These are phyloP conservation scores for Guillardia theta DNA, from an alignment of 78 protist species.

Conservation along the genomic window DNA sequence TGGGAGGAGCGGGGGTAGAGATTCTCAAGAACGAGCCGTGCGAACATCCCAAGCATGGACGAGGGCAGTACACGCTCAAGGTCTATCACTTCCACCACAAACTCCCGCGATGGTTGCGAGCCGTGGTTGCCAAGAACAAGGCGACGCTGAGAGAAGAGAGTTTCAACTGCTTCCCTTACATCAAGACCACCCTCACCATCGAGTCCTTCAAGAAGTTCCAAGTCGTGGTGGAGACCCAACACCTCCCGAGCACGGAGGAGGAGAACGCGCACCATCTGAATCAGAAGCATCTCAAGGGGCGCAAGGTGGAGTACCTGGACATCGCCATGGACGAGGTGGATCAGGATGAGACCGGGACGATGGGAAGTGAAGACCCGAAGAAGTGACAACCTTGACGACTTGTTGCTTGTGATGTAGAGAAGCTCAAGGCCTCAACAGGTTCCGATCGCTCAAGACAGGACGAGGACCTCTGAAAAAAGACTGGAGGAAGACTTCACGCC, in stretches of 20 bases:
- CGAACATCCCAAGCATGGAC: not conserved
- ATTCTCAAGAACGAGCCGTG: not conserved
- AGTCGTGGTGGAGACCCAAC: not conserved
- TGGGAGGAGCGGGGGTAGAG: not conserved
- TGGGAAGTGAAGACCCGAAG: not conserved
- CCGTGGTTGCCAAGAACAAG: not conserved
- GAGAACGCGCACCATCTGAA: not conserved
- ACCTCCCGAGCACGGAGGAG: not conserved
- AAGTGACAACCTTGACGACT: no score
- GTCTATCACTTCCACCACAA: not conserved
- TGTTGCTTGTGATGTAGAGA: not conserved
- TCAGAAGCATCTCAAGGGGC: not conserved
- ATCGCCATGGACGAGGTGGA: not conserved
- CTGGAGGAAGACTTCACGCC: not conserved
- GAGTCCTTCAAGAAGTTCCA: not conserved
- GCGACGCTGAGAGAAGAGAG: not conserved
- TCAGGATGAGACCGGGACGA: not conserved
- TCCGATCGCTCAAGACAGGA: not conserved
- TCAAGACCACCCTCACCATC: not conserved
- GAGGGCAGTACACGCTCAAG: conserved; percentile 10
- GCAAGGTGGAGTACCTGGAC: not conserved
- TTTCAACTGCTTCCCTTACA: not conserved
- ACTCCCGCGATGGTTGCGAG: not conserved
- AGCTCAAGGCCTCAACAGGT: no score
- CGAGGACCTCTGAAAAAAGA: not conserved